phyloP scores from a whole-genome alignment of 441 rosid genomes.

The Pelargonium cotyledonis region DNA sequence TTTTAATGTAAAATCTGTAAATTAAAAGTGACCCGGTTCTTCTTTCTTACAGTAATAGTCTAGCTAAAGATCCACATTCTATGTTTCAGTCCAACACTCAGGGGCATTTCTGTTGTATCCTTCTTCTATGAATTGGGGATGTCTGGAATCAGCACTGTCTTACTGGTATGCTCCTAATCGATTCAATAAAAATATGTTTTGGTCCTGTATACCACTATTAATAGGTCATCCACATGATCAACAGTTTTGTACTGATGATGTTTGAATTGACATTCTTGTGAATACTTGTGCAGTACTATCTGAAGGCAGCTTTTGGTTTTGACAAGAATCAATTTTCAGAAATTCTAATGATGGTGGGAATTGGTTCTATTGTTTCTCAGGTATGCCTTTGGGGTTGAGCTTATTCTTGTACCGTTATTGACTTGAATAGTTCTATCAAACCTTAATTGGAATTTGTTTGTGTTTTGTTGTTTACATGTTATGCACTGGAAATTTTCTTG shows the following conservation, averaged over 20 bases:
- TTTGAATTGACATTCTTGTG: neutral
- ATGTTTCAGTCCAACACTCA: slow-evolving; percentile 40
- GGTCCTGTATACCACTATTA: neutral
- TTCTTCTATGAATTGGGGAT: slow-evolving; percentile 57
- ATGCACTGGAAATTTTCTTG: too few species aligned
- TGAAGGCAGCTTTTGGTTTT: slow-evolving; percentile 50
- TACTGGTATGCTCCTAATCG: slow-evolving; percentile 30
- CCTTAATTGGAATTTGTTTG: too few species aligned
- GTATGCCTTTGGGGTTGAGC: slow-evolving; percentile 18
- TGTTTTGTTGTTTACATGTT: too few species aligned
- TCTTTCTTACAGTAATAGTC: neutral
- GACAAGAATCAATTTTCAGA: slow-evolving; percentile 51
- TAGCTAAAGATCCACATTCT: slow-evolving; percentile 2
- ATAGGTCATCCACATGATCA: neutral
- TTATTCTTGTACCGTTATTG: neutral
- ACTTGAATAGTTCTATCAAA: neutral
- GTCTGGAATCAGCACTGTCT: slow-evolving; percentile 43
- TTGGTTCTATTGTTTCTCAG: slow-evolving; percentile 54
- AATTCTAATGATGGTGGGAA: slow-evolving; percentile 41
- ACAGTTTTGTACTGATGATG: neutral
- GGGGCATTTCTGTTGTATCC: slow-evolving; percentile 43
- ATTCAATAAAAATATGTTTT: neutral
- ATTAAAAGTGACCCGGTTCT: neutral
- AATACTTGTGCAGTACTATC: slow-evolving; percentile 37
- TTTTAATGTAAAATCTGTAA: neutral